These are phyloP conservation scores for Collybiopsis luxurians DNA, from an alignment of 768 basidiomycete species.

Conservation along the genomic window DNA sequence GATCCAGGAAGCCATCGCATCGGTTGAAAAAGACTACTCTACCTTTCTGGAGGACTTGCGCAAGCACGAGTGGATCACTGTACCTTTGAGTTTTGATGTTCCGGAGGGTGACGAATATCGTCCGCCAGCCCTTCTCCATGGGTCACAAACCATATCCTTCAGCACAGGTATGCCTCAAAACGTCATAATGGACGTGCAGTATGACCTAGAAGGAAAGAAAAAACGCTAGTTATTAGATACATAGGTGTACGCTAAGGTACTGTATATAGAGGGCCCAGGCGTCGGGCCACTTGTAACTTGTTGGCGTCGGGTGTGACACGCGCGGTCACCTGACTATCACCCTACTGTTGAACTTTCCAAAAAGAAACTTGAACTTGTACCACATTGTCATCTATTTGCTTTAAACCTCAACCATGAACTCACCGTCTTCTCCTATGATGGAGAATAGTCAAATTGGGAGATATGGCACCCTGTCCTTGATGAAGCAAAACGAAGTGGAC, in stretches of 20 bases:
- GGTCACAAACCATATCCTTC: background rate
- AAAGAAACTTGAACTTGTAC: background rate
- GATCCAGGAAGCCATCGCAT: background rate
- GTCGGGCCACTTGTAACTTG: too few species aligned
- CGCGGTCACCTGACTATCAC: background rate
- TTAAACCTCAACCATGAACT: background rate
- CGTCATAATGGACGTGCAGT: background rate
- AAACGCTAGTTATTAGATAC: background rate
- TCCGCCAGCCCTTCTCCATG: conserved; percentile 1
- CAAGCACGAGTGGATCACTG: background rate
- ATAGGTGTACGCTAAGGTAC: background rate
- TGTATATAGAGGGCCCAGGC: too few species aligned
- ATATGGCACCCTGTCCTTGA: conserved; percentile 62
- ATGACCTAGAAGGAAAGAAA: background rate
- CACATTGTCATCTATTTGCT: background rate
- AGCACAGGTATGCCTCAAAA: background rate
- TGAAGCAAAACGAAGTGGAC: conserved; percentile 49
- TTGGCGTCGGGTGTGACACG: too few species aligned
- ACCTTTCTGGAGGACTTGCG: background rate
- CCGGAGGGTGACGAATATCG: background rate
- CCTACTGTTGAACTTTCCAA: background rate
- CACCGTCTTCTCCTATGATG: background rate
- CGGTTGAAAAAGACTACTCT: background rate
- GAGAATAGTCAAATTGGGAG: conserved; percentile 50
- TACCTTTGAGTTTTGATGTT: background rate